Evolutionary conservation across 2,329 filamentous ascomycete species (phyloP).

Genomic region (Trichoderma harzianum): DNA sequence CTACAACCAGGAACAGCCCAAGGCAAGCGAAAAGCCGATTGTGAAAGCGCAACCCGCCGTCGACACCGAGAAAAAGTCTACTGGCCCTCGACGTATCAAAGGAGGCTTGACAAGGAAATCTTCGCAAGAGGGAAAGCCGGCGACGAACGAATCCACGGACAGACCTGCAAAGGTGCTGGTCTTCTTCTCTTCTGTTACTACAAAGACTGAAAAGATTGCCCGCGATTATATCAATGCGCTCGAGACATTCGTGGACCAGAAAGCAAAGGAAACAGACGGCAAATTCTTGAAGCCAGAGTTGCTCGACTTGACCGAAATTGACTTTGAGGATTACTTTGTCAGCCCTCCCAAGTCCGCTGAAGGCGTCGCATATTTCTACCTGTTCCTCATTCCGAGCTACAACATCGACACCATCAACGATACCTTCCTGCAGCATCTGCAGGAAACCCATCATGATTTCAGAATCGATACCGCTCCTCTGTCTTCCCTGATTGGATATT

Average conservation of each 20-base stretch:
- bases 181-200: conserved; percentile 88
- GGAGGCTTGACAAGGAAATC: conserved; percentile 38
- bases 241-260: conserved; percentile 47
- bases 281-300: conserved; percentile 58
- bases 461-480: conserved; percentile 87
- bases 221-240: conserved; percentile 59
- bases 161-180: conserved; percentile 67
- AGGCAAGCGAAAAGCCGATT: neutral
- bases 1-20: conserved; percentile 27
- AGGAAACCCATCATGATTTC: conserved; percentile 95
- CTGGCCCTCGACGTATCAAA: conserved; percentile 50
- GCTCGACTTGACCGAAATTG: conserved; percentile 77
- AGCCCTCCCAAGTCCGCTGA: conserved; percentile 60
- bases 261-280: conserved; percentile 38
- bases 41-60: conserved; percentile 21
- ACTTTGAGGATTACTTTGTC: conserved; percentile 92
- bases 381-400: conserved; percentile 84
- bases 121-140: conserved; percentile 25
- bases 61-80: conserved; percentile 32
- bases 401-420: conserved; percentile 92
- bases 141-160: conserved; percentile 27
- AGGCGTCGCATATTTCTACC: conserved; percentile 69
- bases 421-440: conserved; percentile 79
- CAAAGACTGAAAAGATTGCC: conserved; percentile 73
- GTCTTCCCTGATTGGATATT: conserved; percentile 74